Evolutionary conservation across 2,329 filamentous ascomycete genomes (phyloP).

Genomic region (Colletotrichum shisoi): DNA sequence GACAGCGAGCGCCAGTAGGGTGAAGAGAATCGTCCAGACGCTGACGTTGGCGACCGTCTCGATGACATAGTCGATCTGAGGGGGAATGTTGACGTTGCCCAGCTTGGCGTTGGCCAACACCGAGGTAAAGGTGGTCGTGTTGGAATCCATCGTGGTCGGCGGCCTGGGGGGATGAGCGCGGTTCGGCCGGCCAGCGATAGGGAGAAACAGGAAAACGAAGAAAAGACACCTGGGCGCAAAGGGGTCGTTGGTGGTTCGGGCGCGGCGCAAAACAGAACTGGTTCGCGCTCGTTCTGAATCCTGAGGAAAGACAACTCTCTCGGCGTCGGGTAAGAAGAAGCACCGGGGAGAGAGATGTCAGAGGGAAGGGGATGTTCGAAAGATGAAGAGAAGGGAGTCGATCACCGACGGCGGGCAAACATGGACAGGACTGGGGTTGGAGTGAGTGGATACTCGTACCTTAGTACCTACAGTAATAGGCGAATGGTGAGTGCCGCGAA

Average conservation of each 20-base stretch:
- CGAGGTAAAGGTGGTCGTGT: conserved; percentile 74
- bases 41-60: conserved; percentile 64
- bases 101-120: conserved; percentile 69
- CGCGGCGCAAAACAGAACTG: conserved; percentile 14
- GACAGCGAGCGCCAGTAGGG: conserved; percentile 74
- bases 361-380: conserved; percentile 20
- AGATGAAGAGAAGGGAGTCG: conserved; percentile 36
- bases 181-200: neutral
- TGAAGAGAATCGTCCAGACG: conserved; percentile 69
- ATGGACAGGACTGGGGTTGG: conserved; percentile 15
- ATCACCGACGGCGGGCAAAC: conserved; percentile 18
- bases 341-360: conserved; percentile 20
- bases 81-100: conserved; percentile 59
- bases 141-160: conserved; percentile 57
- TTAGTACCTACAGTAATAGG: conserved; percentile 25
- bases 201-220: neutral
- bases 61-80: conserved; percentile 64
- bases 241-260: conserved; percentile 8
- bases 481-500: neutral
- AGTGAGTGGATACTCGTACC: conserved; percentile 32
- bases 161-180: conserved; percentile 7
- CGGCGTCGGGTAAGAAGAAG: conserved; percentile 17
- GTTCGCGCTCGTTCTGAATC: conserved; percentile 17
- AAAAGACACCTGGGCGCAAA: conserved; percentile 22
- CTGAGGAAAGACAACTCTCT: conserved; percentile 21